These are phyloP conservation scores for Gossypium trilobum DNA, from an alignment of 441 rosid genomes.

Conservation along the genomic window DNA sequence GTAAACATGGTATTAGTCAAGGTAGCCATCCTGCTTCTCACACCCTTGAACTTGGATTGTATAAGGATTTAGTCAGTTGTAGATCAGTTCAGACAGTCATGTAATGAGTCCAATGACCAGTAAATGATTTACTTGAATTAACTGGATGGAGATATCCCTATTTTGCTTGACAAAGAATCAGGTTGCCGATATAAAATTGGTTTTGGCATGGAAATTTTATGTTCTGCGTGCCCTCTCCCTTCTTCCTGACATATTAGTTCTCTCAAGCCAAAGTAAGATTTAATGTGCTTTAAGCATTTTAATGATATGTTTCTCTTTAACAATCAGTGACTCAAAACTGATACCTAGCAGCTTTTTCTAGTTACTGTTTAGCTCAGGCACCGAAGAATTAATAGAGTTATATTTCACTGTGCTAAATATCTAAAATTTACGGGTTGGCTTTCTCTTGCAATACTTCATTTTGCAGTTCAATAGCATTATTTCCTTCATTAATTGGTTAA, in stretches of 20 bases:
- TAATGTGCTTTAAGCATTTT: neutral
- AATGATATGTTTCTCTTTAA: neutral
- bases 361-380: neutral
- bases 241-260: neutral
- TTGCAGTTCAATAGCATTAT: neutral
- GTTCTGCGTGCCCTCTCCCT: neutral
- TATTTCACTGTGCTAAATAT: neutral
- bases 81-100: slow-evolving; percentile 5
- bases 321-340: neutral
- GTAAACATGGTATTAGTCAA: slow-evolving; percentile 13
- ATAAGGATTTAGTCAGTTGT: neutral
- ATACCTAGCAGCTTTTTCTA: neutral
- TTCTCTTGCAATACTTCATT: neutral
- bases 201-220: neutral
- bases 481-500: neutral
- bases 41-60: neutral
- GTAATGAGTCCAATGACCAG: neutral
- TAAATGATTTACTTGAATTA: neutral
- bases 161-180: neutral
- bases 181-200: neutral
- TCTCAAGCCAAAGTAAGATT: neutral
- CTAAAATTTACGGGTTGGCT: neutral
- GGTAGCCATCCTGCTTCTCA: neutral
- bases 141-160: neutral
- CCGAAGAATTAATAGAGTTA: neutral